phyloP scores from a whole-genome alignment of 192 early-diverging fungal genomes.

The Backusella luteola region DNA sequence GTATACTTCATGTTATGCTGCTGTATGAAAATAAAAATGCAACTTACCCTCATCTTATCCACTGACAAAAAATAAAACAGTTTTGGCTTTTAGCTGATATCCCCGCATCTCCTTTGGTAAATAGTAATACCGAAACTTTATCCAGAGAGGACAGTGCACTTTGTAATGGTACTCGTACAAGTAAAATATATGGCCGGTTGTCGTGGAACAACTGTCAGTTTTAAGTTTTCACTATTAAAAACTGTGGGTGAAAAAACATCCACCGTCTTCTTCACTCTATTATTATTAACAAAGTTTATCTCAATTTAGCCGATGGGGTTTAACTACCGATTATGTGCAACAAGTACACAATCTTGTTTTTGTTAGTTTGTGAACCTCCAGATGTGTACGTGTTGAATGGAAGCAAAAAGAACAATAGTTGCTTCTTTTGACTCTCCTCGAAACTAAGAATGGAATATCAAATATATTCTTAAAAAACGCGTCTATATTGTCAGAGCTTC shows the following conservation, averaged over 20 bases:
- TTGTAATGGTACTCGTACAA: neutral
- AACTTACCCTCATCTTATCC: neutral
- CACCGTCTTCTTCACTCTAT: neutral
- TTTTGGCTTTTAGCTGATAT: neutral
- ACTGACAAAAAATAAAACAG: neutral
- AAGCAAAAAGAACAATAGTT: neutral
- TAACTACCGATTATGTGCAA: neutral
- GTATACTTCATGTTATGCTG: neutral
- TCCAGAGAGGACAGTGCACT: conserved; percentile 8
- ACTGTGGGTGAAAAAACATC: conserved; percentile 6
- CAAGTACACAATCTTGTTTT: neutral
- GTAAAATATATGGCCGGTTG: neutral
- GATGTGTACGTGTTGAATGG: neutral
- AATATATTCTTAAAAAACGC: neutral
- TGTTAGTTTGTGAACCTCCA: neutral
- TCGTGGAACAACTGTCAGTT: neutral
- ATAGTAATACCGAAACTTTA: neutral
- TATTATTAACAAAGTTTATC: neutral
- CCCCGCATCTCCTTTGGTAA: neutral
- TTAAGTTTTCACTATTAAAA: neutral
- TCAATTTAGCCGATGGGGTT: neutral
- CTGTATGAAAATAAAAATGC: neutral
- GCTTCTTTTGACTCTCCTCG: neutral
- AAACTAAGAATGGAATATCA: neutral
- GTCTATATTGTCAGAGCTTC: neutral